Evolutionary conservation across 805 yeast species (phyloP).

Genomic region (Lachancea cidri): DNA sequence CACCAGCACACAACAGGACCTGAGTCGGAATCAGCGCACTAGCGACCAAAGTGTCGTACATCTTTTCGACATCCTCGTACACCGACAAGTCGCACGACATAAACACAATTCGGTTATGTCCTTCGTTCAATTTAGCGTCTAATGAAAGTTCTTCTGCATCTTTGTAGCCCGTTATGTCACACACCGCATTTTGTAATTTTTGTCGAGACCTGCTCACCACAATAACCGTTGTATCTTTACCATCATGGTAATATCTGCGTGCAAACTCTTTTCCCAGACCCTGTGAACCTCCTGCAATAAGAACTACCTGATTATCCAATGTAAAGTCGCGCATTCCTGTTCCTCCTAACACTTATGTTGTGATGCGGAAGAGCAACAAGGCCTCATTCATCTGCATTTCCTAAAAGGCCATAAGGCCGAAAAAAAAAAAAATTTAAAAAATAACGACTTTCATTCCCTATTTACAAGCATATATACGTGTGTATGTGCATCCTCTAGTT

Average conservation of each 20-base stretch:
- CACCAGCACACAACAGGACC: slow-evolving; percentile 84
- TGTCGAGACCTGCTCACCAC: slow-evolving; percentile 72
- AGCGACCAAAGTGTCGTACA: slow-evolving; percentile 21
- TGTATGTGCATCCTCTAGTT: background rate
- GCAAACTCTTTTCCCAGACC: slow-evolving; percentile 87
- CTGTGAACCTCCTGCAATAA: slow-evolving; percentile 92
- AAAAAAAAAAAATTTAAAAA: too few species aligned
- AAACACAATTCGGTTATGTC: slow-evolving; percentile 36
- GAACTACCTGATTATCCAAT: slow-evolving; percentile 49
- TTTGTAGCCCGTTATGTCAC: slow-evolving; percentile 32
- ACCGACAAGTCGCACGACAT: slow-evolving; percentile 61
- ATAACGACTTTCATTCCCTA: background rate
- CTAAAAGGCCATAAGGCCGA: background rate
- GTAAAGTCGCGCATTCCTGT: slow-evolving; percentile 13
- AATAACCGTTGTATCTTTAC: slow-evolving; percentile 39
- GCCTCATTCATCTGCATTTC: background rate
- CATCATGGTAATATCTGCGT: slow-evolving; percentile 37
- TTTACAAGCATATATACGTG: slow-evolving; percentile 2
- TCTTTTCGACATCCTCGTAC: slow-evolving; percentile 42
- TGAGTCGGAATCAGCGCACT: slow-evolving; percentile 53
- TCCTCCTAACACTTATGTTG: background rate
- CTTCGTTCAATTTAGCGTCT: background rate
- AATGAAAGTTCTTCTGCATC: slow-evolving; percentile 21
- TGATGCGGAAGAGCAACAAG: background rate
- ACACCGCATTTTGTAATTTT: slow-evolving; percentile 49